Evolutionary conservation across 106 monocot species (phyloP), one percentile per base, ranked within the genome.

Genomic region (Dendrobium catenatum): DNA sequence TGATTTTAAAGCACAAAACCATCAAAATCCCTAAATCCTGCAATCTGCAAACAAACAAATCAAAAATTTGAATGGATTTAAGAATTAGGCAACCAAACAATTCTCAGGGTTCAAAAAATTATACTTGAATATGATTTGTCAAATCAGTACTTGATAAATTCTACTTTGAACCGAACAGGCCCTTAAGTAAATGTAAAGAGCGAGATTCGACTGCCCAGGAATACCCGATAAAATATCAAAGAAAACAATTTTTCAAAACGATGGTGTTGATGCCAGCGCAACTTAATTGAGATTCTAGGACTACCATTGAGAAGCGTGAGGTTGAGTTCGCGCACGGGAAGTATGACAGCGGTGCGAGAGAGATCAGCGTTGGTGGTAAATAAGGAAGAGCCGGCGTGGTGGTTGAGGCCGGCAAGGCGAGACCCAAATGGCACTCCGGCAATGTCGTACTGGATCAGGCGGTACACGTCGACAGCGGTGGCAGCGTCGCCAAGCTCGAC

Each of bases 401-500:
- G 90, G 68, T 88, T 99, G 76, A 99, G 88, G 10, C 33, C 80
- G 17, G 99, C 91, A 76, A 85, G 72, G 59, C 99, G 91, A 31
- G 99, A 99, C 78, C 99, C 99, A 78, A 87, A 88, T 2, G 93
- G 99, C 2, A 79, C 78, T 3, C 99, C 99, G 82, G 91, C 85
- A 77, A 99, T 77, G 86, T 99, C 99, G 85, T 95, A 99, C 85
- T 99, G 99, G 77, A 99, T 93, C 54, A 99, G 84, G 37, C 99
- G 91, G 85, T 99, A 99, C 24, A 99, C 99, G 89, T 95, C 90
- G 78, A 99, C 93, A 58, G 88, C 95, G 72, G 93, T 85, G 54
- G 99, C 99, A 18, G 99, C 99, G 72, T 91, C 95, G 78, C 95
- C 93, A 68, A 99, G 91, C 87, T 99, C 99, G 68, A 93, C 93